Conservation (phyloP, 129 eudicot genomes). For the Artemisia annua region DNA sequence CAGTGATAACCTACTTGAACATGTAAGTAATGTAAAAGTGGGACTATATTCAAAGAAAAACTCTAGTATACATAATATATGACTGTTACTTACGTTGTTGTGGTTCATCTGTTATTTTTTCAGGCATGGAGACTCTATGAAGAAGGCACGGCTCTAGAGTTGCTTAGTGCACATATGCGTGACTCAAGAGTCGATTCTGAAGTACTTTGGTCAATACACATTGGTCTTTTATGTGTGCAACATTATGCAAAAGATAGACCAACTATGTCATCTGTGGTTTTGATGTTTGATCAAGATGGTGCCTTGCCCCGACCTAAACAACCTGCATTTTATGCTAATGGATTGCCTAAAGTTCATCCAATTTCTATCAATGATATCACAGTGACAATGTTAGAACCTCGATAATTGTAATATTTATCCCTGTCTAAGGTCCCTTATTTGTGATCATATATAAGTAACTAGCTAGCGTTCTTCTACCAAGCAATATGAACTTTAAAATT, state of each 20-base stretch:
- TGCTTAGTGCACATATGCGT: constrained; percentile 20
- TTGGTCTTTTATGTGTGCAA: constrained; percentile 39
- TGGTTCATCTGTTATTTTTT: neutral
- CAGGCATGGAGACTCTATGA: constrained; percentile 36
- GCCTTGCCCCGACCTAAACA: constrained; percentile 32
- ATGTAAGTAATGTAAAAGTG: constrained; percentile 14
- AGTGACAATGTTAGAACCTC: constrained; percentile 18
- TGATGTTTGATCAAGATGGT: constrained; percentile 29
- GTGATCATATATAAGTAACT: too few species aligned
- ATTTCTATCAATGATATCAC: constrained; percentile 22
- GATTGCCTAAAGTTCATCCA: neutral
- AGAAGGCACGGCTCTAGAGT: constrained; percentile 24
- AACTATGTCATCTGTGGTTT: constrained; percentile 33
- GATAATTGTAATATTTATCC: constrained; percentile 7
- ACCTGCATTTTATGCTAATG: constrained; percentile 28
- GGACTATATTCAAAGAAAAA: neutral
- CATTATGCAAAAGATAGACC: constrained; percentile 31
- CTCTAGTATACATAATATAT: too few species aligned
- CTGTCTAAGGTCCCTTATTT: neutral
- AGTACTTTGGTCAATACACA: constrained; percentile 17
- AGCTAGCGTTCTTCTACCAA: too few species aligned
- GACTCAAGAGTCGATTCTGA: neutral
- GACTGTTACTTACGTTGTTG: neutral
- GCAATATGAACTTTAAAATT: too few species aligned
- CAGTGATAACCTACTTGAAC: constrained; percentile 25